Evolutionary conservation across 768 basidiomycete genomes (phyloP).

Genomic region (Lactarius evosmus): DNA sequence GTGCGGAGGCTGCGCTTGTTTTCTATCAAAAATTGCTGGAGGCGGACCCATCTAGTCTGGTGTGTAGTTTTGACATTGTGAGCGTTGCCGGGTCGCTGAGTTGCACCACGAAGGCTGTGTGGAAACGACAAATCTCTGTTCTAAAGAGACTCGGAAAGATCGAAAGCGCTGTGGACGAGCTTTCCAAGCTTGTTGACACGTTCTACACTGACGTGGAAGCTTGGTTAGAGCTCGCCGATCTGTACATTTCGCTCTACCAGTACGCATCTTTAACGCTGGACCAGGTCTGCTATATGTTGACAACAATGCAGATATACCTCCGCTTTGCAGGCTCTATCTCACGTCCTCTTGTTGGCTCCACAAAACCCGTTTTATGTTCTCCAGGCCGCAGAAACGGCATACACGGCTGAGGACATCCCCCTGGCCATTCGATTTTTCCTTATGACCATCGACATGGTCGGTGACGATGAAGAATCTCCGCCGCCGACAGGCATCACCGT

Average conservation of each 20-base stretch:
- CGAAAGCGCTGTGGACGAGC: slow-evolving; percentile 66
- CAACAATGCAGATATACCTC: slow-evolving; percentile 54
- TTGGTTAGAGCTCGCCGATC: slow-evolving; percentile 83
- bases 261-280: slow-evolving; percentile 38
- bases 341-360: slow-evolving; percentile 76
- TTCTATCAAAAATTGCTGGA: slow-evolving; percentile 63
- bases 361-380: slow-evolving; percentile 84
- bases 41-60: slow-evolving; percentile 65
- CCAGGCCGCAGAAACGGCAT: slow-evolving; percentile 87
- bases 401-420: slow-evolving; percentile 69
- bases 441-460: slow-evolving; percentile 74
- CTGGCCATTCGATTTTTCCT: slow-evolving; percentile 80
- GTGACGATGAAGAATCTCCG: slow-evolving; percentile 50
- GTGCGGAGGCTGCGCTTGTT: slow-evolving; percentile 52
- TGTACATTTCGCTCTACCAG: slow-evolving; percentile 74
- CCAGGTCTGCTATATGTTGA: neutral
- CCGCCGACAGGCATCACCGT: slow-evolving; percentile 51
- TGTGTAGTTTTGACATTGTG: slow-evolving; percentile 39
- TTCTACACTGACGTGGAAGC: slow-evolving; percentile 87
- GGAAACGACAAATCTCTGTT: slow-evolving; percentile 81
- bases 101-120: slow-evolving; percentile 47
- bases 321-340: slow-evolving; percentile 73
- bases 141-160: slow-evolving; percentile 58
- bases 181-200: slow-evolving; percentile 74
- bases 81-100: neutral